Conservation (phyloP, 148 eudicot genomes). For the Salicornia ramosissima region DNA sequence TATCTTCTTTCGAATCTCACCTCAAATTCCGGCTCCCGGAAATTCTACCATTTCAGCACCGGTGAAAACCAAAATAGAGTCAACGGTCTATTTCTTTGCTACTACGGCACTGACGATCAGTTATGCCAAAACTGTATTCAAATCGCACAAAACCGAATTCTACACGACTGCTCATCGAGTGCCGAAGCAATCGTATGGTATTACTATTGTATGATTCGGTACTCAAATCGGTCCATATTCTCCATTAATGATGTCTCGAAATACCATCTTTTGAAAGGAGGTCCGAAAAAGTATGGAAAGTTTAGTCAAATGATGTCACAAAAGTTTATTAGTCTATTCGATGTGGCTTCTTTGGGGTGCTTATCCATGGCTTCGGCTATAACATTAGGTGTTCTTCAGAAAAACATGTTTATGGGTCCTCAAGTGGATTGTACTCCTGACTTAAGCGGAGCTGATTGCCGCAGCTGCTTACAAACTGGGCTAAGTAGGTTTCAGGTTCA, state of each 20-base stretch:
- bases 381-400: neutral
- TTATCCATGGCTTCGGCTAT: neutral
- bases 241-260: neutral
- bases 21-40: neutral
- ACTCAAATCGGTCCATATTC: neutral
- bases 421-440: conserved; percentile 18
- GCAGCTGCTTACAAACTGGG: conserved; percentile 17
- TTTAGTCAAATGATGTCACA: conserved; percentile 14
- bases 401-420: neutral
- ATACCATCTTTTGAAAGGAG: neutral
- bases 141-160: conserved; percentile 14
- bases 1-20: conserved; percentile 18
- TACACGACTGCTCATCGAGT: conserved; percentile 15
- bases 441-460: conserved; percentile 2
- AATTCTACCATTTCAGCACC: conserved; percentile 2
- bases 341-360: conserved; percentile 3
- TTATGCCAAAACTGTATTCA: conserved; percentile 19
- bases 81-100: conserved; percentile 23
- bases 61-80: conserved; percentile 17
- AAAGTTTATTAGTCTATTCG: conserved; percentile 9
- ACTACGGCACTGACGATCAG: neutral
- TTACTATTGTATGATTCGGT: neutral
- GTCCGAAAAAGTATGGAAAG: conserved; percentile 1
- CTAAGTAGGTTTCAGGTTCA: neutral
- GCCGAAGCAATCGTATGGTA: conserved; percentile 22